phyloP scores from a whole-genome alignment of 1,139 yeast genomes.

The Scheffersomyces illinoinensis region DNA sequence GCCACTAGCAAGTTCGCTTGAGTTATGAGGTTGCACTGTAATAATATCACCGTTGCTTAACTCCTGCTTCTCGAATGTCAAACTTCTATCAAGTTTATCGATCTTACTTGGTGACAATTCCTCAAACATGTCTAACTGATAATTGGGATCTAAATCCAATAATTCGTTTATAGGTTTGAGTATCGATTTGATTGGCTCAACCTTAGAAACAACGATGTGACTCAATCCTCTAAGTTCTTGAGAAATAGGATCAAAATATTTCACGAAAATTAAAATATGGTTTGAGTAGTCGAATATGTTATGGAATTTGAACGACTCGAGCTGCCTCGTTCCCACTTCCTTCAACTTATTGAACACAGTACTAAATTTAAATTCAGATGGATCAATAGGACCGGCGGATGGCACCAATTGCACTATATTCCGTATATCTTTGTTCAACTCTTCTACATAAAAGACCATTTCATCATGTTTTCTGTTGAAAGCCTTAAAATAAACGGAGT shows the following conservation, averaged over 20 bases:
- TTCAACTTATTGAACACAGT: constrained; percentile 11
- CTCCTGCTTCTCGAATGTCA: constrained; percentile 64
- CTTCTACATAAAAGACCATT: constrained; percentile 52
- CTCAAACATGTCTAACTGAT: constrained; percentile 54
- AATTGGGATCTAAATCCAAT: constrained; percentile 46
- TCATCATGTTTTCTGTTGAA: constrained; percentile 45
- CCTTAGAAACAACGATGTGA: constrained; percentile 57
- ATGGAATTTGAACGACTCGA: constrained; percentile 13
- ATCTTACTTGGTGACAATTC: constrained; percentile 70
- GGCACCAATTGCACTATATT: constrained; percentile 15
- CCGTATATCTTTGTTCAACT: constrained; percentile 34
- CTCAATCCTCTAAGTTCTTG: constrained; percentile 65
- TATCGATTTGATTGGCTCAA: constrained; percentile 47
- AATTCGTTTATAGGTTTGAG: constrained; percentile 42
- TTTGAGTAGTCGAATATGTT: constrained; percentile 30
- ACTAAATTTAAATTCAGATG: constrained; percentile 27
- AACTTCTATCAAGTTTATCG: constrained; percentile 44
- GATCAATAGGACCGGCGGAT: constrained; percentile 11
- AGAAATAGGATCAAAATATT: constrained; percentile 60
- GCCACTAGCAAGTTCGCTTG: constrained; percentile 18
- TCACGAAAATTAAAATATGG: constrained; percentile 59
- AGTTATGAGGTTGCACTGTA: constrained; percentile 48
- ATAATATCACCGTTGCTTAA: constrained; percentile 79
- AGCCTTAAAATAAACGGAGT: constrained; percentile 41
- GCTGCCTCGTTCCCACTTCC: constrained; percentile 1